Evolutionary conservation across 345 rosid genomes (phyloP).

Genomic region (Ricinus communis): DNA sequence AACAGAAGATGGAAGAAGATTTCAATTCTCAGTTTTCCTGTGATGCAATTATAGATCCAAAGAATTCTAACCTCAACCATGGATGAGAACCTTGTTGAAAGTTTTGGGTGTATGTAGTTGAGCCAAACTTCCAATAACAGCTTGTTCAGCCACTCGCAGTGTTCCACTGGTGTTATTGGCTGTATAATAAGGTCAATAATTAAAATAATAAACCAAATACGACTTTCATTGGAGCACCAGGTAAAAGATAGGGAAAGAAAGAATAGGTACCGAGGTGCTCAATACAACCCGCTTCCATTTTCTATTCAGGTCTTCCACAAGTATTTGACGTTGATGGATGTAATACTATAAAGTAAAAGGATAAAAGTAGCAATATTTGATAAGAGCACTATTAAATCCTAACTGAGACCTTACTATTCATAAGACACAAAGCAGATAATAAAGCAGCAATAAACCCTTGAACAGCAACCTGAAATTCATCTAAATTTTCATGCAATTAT

Average conservation of each 20-base stretch:
- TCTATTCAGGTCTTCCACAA: slow-evolving; percentile 78
- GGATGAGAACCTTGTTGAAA: slow-evolving; percentile 65
- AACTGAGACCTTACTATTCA: background rate
- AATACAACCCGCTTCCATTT: slow-evolving; percentile 73
- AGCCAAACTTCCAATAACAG: slow-evolving; percentile 81
- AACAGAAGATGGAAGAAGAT: background rate
- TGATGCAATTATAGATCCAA: slow-evolving; percentile 3
- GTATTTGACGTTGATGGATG: slow-evolving; percentile 57
- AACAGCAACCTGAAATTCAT: background rate
- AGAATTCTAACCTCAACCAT: slow-evolving; percentile 70
- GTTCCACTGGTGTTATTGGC: slow-evolving; percentile 88
- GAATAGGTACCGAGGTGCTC: slow-evolving; percentile 49
- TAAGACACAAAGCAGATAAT: background rate
- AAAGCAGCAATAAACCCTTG: background rate
- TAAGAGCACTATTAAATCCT: background rate
- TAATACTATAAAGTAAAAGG: slow-evolving; percentile 56
- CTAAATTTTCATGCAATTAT: background rate
- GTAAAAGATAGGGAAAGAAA: slow-evolving; percentile 2
- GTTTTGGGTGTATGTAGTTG: slow-evolving; percentile 59
- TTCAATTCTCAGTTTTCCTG: background rate
- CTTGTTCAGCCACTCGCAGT: slow-evolving; percentile 94
- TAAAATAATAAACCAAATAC: background rate
- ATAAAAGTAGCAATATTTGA: background rate
- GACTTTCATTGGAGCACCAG: slow-evolving; percentile 11
- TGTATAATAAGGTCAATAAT: slow-evolving; percentile 32